A percentile compares a stretch with the other conserved stretches of the same genome.
Evolutionary conservation across 192 early-diverging fungal species (phyloP).

Genomic region (Allomyces macrogynus): DNA sequence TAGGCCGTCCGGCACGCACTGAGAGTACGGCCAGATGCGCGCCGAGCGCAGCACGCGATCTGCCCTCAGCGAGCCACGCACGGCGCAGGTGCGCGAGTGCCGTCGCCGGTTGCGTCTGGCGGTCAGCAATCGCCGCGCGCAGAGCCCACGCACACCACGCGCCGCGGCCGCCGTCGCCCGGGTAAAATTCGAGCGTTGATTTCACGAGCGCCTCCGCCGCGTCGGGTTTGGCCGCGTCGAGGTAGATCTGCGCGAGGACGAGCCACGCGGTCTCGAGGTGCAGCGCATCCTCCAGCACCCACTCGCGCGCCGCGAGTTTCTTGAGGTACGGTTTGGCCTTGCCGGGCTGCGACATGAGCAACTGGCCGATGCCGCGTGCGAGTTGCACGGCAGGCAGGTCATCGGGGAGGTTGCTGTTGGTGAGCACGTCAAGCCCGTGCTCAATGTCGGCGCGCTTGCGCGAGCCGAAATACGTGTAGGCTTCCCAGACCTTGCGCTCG

Average conservation of each 20-base stretch:
- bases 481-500: background rate
- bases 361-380: background rate
- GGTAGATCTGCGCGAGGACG: background rate
- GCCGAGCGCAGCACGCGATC: too few relatives aligned
- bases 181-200: background rate
- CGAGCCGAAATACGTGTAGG: background rate
- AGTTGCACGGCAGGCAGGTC: background rate
- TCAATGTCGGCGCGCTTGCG: background rate
- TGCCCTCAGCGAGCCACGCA: too few relatives aligned
- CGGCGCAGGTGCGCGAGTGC: too few relatives aligned
- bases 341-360: background rate
- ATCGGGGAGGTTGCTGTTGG: background rate
- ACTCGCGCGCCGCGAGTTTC: background rate
- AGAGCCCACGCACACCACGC: background rate
- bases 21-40: too few relatives aligned
- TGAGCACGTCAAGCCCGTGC: background rate
- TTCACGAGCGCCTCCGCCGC: background rate
- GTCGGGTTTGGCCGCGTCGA: background rate
- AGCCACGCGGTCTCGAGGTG: background rate
- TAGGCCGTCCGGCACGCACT: too few relatives aligned
- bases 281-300: background rate
- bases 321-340: background rate
- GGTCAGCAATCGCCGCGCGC: too few relatives aligned
- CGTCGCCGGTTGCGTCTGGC: too few relatives aligned
- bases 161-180: background rate